A percentile compares a stretch with the other conserved stretches of the same genome.
phyloP scores from a whole-genome alignment of 768 basidiomycete genomes.

The Pulveroboletus sp. region DNA sequence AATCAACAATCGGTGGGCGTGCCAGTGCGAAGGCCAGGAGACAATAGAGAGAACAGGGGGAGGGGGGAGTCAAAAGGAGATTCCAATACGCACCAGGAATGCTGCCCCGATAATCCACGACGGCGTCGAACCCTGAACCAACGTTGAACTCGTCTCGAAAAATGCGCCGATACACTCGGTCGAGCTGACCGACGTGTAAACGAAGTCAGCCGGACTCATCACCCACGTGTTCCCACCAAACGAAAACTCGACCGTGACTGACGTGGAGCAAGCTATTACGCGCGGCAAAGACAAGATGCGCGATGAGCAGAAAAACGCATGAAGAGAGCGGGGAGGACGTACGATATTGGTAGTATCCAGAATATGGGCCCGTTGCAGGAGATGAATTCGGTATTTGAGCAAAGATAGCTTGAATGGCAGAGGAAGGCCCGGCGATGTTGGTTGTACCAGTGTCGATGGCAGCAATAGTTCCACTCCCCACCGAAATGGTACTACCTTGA shows the following conservation, averaged over 20 bases:
- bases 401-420: slow-evolving; percentile 39
- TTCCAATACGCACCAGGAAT: slow-evolving; percentile 33
- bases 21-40: background rate
- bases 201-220: slow-evolving; percentile 47
- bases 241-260: slow-evolving; percentile 36
- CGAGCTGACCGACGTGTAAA: slow-evolving; percentile 34
- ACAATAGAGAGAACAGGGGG: background rate
- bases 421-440: slow-evolving; percentile 47
- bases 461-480: slow-evolving; percentile 25
- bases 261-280: slow-evolving; percentile 32
- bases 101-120: slow-evolving; percentile 54
- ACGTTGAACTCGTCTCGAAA: slow-evolving; percentile 38
- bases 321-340: background rate
- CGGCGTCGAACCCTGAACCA: slow-evolving; percentile 25
- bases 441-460: slow-evolving; percentile 65
- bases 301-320: background rate
- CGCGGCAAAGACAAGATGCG: background rate
- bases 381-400: slow-evolving; percentile 40
- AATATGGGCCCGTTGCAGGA: slow-evolving; percentile 32
- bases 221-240: slow-evolving; percentile 46
- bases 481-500: slow-evolving; percentile 25
- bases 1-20: background rate
- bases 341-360: slow-evolving; percentile 49
- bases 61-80: background rate
- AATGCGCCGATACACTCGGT: slow-evolving; percentile 50